A percentile compares a stretch with the other conserved stretches of the same genome.
Evolutionary conservation across 371 early-diverging fungal species (phyloP).

Genomic region (Mucor sp.): DNA sequence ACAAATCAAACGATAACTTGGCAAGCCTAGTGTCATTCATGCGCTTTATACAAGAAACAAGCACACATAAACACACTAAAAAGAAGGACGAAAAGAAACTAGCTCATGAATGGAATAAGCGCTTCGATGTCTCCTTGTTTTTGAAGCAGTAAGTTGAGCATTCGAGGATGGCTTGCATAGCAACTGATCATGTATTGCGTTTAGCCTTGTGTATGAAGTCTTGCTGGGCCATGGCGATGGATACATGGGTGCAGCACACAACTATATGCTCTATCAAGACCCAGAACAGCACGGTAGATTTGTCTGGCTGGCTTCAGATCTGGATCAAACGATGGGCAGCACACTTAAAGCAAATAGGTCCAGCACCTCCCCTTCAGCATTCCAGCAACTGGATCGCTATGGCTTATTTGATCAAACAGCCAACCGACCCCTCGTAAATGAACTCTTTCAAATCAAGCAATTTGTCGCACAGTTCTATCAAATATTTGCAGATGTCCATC

Average conservation of each 20-base stretch:
- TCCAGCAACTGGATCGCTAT: constrained; percentile 19
- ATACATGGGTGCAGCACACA: constrained; percentile 41
- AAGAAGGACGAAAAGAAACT: not conserved
- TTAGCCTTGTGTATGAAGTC: constrained; percentile 33
- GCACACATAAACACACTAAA: not conserved
- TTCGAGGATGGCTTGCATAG: not conserved
- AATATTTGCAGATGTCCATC: constrained; percentile 20
- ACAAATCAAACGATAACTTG: constrained; percentile 17
- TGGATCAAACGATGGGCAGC: constrained; percentile 43
- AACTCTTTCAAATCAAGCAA: constrained; percentile 19
- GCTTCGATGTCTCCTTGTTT: constrained; percentile 46
- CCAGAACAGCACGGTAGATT: constrained; percentile 18
- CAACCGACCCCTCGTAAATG: constrained; percentile 24
- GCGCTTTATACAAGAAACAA: constrained; percentile 30
- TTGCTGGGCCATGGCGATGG: constrained; percentile 42
- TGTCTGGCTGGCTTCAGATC: constrained; percentile 37
- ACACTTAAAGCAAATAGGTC: constrained; percentile 17
- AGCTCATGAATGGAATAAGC: constrained; percentile 34
- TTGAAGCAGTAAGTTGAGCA: constrained; percentile 37
- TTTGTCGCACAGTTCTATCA: constrained; percentile 16
- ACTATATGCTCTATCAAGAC: constrained; percentile 40
- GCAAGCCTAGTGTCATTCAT: constrained; percentile 41
- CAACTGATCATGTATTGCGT: not conserved
- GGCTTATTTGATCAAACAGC: constrained; percentile 12
- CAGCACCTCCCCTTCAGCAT: not conserved